These are phyloP conservation scores for Picea abies DNA, from an alignment of 83 land plant genomes.

Conservation along the genomic window DNA sequence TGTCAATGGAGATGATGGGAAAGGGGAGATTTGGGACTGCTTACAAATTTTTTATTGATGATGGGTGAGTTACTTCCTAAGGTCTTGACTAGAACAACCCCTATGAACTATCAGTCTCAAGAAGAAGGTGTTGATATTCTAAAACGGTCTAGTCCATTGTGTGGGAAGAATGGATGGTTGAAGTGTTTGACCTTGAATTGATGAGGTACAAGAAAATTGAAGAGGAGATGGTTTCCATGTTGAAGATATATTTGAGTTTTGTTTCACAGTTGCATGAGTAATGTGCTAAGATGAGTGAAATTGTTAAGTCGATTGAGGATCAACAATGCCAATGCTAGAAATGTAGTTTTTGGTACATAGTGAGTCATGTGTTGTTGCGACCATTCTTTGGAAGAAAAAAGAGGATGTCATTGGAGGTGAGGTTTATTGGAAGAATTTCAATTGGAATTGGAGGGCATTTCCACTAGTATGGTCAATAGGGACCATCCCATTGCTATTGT, in stretches of 20 bases:
- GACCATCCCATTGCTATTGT: no score
- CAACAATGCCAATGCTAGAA: no score
- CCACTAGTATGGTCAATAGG: no score
- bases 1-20: no score
- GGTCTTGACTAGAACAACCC: conserved; percentile 77
- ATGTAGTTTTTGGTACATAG: no score
- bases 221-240: conserved; percentile 80
- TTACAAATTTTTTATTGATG: no score
- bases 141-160: conserved; percentile 66
- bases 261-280: conserved; percentile 61
- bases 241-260: conserved; percentile 72
- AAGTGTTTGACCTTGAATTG: conserved; percentile 83
- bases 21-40: no score
- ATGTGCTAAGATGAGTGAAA: conserved; percentile 71
- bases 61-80: conserved; percentile 72
- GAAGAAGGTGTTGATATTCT: conserved; percentile 29
- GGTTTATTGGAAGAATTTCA: no score
- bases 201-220: conserved; percentile 81
- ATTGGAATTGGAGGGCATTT: no score
- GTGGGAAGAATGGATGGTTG: conserved; percentile 86
- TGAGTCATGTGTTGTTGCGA: no score
- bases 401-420: no score
- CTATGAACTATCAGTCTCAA: conserved; percentile 38
- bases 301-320: conserved; percentile 77
- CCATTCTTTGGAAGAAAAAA: no score